phyloP scores from a whole-genome alignment of 208 protist species.

The Leishmania major region DNA sequence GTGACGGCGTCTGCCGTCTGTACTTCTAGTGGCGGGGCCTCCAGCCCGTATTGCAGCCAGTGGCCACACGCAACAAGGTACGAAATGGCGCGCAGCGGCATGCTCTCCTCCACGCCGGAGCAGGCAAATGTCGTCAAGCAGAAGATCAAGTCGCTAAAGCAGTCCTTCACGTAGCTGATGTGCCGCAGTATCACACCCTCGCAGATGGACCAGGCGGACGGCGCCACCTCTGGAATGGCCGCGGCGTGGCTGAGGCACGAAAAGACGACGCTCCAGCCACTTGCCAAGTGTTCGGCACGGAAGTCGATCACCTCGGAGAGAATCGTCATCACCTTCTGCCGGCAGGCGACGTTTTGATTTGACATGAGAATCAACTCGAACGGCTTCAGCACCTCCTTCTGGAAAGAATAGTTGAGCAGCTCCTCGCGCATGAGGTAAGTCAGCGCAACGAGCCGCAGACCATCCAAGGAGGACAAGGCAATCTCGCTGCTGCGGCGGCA shows the following conservation, averaged over 20 bases:
- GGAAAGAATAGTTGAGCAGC: constrained; percentile 83
- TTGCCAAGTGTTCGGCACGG: constrained; percentile 69
- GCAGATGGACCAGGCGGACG: constrained; percentile 65
- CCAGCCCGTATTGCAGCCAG: constrained; percentile 86
- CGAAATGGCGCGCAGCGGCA: constrained; percentile 69
- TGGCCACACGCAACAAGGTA: constrained; percentile 77
- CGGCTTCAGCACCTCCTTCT: constrained; percentile 83
- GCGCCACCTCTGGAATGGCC: constrained; percentile 75
- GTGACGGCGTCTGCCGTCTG: constrained; percentile 42
- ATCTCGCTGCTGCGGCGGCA: constrained; percentile 45
- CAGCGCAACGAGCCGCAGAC: constrained; percentile 69
- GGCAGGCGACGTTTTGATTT: constrained; percentile 63
- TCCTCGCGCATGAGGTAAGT: constrained; percentile 81
- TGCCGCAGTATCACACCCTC: constrained; percentile 65
- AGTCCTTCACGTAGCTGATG: constrained; percentile 70
- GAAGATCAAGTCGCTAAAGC: constrained; percentile 84
- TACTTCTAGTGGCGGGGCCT: constrained; percentile 58
- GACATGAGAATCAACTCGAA: constrained; percentile 79
- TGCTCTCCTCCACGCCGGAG: constrained; percentile 44
- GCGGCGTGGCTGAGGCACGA: constrained; percentile 80
- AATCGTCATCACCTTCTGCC: constrained; percentile 66
- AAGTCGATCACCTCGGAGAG: constrained; percentile 81
- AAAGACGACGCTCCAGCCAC: constrained; percentile 86
- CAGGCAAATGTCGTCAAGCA: constrained; percentile 87
- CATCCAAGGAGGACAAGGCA: constrained; percentile 68